Evolutionary conservation across 2,329 filamentous ascomycete genomes (phyloP).

Genomic region (Aspergillus fumigatus): DNA sequence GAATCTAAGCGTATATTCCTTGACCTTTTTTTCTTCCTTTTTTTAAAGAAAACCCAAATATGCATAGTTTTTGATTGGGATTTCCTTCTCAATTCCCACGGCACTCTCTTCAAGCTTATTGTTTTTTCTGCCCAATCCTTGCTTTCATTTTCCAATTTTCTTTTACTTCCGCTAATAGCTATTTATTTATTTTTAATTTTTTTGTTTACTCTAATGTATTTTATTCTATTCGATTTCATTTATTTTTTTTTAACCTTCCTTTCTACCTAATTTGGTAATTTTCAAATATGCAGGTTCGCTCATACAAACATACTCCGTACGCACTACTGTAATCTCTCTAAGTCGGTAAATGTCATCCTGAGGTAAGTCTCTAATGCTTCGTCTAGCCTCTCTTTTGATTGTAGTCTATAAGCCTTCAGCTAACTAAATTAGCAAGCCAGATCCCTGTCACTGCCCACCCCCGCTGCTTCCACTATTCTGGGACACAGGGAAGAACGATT

Average conservation of each 20-base stretch:
- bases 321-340: background rate
- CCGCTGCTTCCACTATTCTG: conserved; percentile 25
- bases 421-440: conserved; percentile 10
- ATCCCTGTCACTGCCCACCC: conserved; percentile 19
- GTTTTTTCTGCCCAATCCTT: conserved; percentile 4
- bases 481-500: conserved; percentile 14
- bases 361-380: background rate
- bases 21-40: background rate
- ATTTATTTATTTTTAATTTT: background rate
- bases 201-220: too few species aligned
- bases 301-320: conserved; percentile 3
- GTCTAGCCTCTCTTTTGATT: conserved; percentile 2
- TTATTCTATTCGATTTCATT: too few species aligned
- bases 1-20: background rate
- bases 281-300: background rate
- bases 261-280: background rate
- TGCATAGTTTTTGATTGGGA: background rate
- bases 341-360: background rate
- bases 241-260: background rate
- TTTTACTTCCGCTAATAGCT: background rate
- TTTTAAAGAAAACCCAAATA: background rate
- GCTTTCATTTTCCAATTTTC: conserved; percentile 3
- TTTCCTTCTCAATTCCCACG: background rate
- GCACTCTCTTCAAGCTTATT: background rate
- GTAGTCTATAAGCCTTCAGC: conserved; percentile 11